These are phyloP conservation scores for Colletotrichum echinochloae DNA, from an alignment of 2,329 filamentous ascomycete genomes.

Conservation along the genomic window DNA sequence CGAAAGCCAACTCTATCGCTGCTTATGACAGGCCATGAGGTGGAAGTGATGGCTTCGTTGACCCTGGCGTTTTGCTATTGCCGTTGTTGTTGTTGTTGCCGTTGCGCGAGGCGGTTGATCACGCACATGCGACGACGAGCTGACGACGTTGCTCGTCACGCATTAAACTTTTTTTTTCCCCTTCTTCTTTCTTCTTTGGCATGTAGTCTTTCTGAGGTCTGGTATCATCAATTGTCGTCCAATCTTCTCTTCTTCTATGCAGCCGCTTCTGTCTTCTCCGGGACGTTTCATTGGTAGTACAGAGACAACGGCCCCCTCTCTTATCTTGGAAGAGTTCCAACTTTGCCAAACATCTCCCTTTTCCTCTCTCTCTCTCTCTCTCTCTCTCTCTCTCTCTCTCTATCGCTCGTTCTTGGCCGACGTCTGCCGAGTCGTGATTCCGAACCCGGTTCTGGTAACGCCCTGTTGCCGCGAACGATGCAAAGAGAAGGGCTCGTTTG, in stretches of 20 bases:
- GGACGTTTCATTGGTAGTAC: background rate
- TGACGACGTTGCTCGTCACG: background rate
- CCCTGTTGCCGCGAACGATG: background rate
- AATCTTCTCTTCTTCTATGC: background rate
- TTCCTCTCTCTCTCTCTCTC: background rate
- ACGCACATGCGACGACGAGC: background rate
- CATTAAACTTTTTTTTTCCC: background rate
- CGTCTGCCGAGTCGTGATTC: background rate
- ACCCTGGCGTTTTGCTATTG: background rate
- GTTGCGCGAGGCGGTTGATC: background rate
- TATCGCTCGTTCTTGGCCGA: background rate
- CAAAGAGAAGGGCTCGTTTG: background rate
- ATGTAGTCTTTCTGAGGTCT: background rate
- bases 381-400: background rate
- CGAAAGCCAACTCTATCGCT: background rate
- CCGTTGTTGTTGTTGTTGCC: background rate
- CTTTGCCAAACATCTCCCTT: conserved; percentile 2
- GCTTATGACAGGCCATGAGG: background rate
- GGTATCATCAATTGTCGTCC: conserved; percentile 4
- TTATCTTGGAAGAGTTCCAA: background rate
- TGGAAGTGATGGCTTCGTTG: background rate
- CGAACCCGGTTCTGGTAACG: background rate
- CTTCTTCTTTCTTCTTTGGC: background rate
- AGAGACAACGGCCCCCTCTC: too few relatives aligned
- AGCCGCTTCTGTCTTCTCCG: background rate